phyloP scores from a whole-genome alignment of 2,329 filamentous ascomycete genomes.

The Botrytis sinoallii region DNA sequence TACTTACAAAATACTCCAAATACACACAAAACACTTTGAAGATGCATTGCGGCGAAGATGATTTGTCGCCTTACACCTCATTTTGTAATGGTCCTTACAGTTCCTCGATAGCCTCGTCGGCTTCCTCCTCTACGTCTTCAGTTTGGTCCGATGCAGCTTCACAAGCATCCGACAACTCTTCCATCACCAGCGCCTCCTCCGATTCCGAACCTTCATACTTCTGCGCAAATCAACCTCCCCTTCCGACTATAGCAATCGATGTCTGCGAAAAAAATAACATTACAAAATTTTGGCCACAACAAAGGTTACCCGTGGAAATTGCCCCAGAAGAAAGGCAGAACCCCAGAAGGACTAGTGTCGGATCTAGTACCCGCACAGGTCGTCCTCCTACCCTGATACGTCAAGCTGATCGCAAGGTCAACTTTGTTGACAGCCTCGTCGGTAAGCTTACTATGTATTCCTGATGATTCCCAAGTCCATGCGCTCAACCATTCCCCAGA shows the following conservation, averaged over 20 bases:
- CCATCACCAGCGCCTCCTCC: constrained; percentile 56
- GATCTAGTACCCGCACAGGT: constrained; percentile 53
- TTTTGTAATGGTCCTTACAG: constrained; percentile 60
- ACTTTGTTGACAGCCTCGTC: constrained; percentile 95
- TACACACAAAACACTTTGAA: constrained; percentile 41
- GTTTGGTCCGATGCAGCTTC: constrained; percentile 73
- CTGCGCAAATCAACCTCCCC: constrained; percentile 36
- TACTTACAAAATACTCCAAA: constrained; percentile 41
- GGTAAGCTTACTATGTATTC: constrained; percentile 63
- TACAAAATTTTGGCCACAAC: constrained; percentile 37
- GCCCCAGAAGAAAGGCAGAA: constrained; percentile 63
- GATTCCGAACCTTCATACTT: constrained; percentile 47
- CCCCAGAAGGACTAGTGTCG: constrained; percentile 55
- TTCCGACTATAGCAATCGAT: constrained; percentile 37
- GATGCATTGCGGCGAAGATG: constrained; percentile 55
- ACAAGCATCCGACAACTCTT: constrained; percentile 67
- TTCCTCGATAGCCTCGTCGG: constrained; percentile 68
- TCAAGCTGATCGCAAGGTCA: constrained; percentile 87
- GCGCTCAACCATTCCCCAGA: constrained; percentile 55
- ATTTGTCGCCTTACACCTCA: constrained; percentile 52
- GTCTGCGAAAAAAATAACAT: constrained; percentile 36
- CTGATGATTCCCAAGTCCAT: constrained; percentile 29
- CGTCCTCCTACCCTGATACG: constrained; percentile 74
- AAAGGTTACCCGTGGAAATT: constrained; percentile 44
- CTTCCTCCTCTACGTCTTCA: constrained; percentile 73